These are phyloP conservation scores for Pontederia paniculata DNA, from an alignment of 176 grass and related monocot species.

Conservation along the genomic window DNA sequence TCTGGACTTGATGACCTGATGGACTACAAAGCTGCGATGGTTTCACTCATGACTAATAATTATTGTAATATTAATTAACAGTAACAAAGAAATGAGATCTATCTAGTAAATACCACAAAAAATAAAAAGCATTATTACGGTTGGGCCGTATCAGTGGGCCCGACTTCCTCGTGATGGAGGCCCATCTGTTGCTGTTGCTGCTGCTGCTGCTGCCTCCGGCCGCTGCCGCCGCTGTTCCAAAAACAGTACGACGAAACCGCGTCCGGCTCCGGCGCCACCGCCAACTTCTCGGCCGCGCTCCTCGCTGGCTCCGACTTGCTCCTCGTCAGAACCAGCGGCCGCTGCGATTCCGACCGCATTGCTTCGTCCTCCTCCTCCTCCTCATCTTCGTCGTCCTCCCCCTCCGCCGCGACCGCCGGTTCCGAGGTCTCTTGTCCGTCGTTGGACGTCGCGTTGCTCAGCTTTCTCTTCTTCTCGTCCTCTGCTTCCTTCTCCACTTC, in stretches of 20 bases:
- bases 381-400: background rate
- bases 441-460: slow-evolving; percentile 6
- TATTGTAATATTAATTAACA: too few relatives aligned
- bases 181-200: background rate
- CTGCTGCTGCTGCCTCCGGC: background rate
- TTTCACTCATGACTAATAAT: too few relatives aligned
- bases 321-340: slow-evolving; percentile 65
- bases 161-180: too few relatives aligned
- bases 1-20: too few relatives aligned
- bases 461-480: slow-evolving; percentile 10
- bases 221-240: background rate
- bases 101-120: too few relatives aligned
- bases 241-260: background rate
- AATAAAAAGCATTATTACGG: too few relatives aligned
- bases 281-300: slow-evolving; percentile 38
- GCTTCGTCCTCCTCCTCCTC: slow-evolving; percentile 43
- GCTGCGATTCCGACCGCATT: slow-evolving; percentile 73
- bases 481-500: background rate
- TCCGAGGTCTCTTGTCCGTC: background rate
- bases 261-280: slow-evolving; percentile 3
- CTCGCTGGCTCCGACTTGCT: slow-evolving; percentile 91
- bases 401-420: background rate
- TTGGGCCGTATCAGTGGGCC: too few relatives aligned
- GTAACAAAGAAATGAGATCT: too few relatives aligned
- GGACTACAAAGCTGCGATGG: too few relatives aligned